Evolutionary conservation across 768 basidiomycete genomes (phyloP), one percentile per base, ranked within the genome.

Genomic region (Termitomyces sp.): DNA sequence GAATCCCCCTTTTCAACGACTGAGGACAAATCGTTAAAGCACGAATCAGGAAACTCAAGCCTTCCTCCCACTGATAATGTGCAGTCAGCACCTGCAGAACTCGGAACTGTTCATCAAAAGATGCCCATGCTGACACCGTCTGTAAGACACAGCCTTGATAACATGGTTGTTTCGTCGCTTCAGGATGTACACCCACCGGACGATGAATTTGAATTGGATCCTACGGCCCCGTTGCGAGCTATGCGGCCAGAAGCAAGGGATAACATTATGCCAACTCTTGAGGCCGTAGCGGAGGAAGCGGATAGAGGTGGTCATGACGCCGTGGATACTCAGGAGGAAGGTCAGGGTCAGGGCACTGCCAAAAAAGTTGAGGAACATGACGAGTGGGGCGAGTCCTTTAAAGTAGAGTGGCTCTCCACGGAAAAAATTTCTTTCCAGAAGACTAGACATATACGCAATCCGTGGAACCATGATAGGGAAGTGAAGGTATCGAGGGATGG

Each of bases 391-490:
- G 81, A 85, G 49, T 76, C 88, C 4, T 97, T 98, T 78, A 78
- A 78, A 56, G 72, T 97, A 23, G 79, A 94, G 60, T 97, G 95
- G 95, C 59, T 94, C 42, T 81, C 79, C 60, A 89, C 84, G 0
- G 73, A 80, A 12, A 76, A 79, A 2, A 67, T 98, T 3, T 84
- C 91, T 0, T 98, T 98, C 69, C 70, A 76, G 57, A 82, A 82
- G 42, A 88, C 88, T 32, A 80, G 86, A 25, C 88, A 93, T 65
- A 69, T 97, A 49, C 84, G 91, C 39, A 98, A 98, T 66, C 87
- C 88, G 2, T 98, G 94, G 94, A 98, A 98, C 62, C 83, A 91
- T 60, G 90, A 89, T 55, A 74, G 83, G 47, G 86, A 90, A 63
- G 78, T 91, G 42, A 89, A 91, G 73, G 83, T 91, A 7, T 93